Base-by-base conservation (phyloP, 495 filamentous ascomycete species). In the Aspergillus homomorphus region DNA sequence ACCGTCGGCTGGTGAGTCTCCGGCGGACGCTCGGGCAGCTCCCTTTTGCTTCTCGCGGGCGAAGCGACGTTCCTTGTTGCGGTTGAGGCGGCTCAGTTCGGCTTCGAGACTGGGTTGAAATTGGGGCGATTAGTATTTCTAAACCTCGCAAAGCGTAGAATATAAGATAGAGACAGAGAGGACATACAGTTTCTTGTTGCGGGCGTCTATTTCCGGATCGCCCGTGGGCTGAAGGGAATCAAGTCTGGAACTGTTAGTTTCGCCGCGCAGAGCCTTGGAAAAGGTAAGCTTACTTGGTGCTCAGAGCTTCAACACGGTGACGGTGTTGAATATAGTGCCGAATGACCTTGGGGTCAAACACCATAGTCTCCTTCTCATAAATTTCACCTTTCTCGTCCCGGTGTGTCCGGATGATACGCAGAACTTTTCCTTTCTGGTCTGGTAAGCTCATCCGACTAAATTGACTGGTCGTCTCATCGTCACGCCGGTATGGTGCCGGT, bases 21-120 rank as follows among this genome's bases (percentile, higher is more conserved):
- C 74, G 42, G 77, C 73, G 8, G 62, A 62, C 12, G 65, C 63
- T 33, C 69, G 71, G 56, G 77, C 70, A 19, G 79, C 72, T 28
- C 85, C 85, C 66, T 96, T 96, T 57, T 91, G 88, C 62, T 92
- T 93, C 66, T 98, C 94, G 62, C 94, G 92, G 52, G 89, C 91
- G 65, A 90, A 84, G 45, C 91, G 87, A 45, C 94, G 90, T 56
- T 96, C 92, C 66, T 89, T 89, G 75, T 99, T 99, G 62, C 89
- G 86, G 62, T 91, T 80, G 5, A 99, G 80, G 51, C 94, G 89
- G 43, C 81, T 83, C 28, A 93, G 79, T 70, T 99, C 94, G 56
- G 81, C 80, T 60, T 87, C 78, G 53, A 96, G 77, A 30, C 89
- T 91, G 65, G 48, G 24, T 56, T 48, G 54, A 60, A 24, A 28